Evolutionary conservation across 176 grass and related monocot genomes (phyloP).

Genomic region (Oryza glaberrima): DNA sequence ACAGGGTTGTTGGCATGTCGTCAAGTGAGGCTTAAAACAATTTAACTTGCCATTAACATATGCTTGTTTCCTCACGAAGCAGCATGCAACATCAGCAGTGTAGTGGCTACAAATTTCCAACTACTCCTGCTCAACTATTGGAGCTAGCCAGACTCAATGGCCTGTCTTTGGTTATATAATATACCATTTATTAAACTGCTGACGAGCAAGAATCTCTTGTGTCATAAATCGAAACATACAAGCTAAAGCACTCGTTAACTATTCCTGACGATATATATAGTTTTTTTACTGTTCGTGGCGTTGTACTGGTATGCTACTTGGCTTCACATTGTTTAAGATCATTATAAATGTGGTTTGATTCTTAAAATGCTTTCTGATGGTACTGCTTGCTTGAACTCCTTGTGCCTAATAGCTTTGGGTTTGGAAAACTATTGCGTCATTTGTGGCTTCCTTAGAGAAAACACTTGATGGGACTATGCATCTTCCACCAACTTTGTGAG

Average conservation of each 20-base stretch:
- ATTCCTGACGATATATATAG: too few relatives aligned
- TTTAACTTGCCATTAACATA: conserved; percentile 25
- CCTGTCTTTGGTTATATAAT: neutral
- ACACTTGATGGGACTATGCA: neutral
- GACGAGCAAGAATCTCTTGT: conserved; percentile 24
- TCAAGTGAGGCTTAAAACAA: neutral
- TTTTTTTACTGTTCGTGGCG: neutral
- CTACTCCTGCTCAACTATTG: conserved; percentile 11
- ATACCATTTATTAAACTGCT: neutral
- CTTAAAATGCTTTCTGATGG: neutral
- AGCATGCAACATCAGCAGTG: conserved; percentile 31
- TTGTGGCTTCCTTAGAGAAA: neutral
- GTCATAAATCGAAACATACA: neutral
- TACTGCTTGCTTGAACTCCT: neutral
- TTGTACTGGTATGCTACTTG: neutral
- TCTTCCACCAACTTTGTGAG: neutral
- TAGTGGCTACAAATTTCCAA: conserved; percentile 19
- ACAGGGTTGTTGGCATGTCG: conserved; percentile 31
- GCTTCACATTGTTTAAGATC: conserved; percentile 29
- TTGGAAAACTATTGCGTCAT: neutral
- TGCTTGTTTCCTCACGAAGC: conserved; percentile 28
- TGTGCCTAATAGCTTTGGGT: neutral
- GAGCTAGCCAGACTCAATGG: conserved; percentile 3
- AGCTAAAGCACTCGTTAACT: neutral
- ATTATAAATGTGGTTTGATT: neutral